Conservation (phyloP, 2,329 filamentous ascomycete genomes). For the Seiridium unicorne region DNA sequence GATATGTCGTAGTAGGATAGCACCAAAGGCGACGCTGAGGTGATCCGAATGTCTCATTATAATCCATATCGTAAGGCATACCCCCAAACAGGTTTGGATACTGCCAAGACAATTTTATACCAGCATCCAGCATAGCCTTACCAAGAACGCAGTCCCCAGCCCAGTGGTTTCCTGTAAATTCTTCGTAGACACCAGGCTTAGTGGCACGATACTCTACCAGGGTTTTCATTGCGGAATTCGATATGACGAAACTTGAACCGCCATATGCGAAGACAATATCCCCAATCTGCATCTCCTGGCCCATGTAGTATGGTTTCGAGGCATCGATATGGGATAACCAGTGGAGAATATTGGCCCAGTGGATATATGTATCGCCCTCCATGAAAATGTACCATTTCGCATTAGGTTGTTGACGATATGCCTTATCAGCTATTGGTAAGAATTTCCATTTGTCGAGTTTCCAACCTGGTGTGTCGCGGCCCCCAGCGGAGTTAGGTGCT, state of each 20-base stretch:
- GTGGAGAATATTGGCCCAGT: constrained; percentile 49
- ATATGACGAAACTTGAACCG: constrained; percentile 51
- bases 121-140: constrained; percentile 43
- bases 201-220: constrained; percentile 38
- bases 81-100: constrained; percentile 43
- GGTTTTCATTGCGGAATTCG: constrained; percentile 43
- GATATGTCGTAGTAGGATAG: constrained; percentile 46
- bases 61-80: constrained; percentile 38
- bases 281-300: constrained; percentile 50
- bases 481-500: constrained; percentile 26
- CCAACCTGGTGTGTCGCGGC: constrained; percentile 45
- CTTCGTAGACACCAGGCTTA: constrained; percentile 39
- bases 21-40: constrained; percentile 45
- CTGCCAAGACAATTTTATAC: constrained; percentile 40
- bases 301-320: constrained; percentile 47
- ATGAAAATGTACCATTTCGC: constrained; percentile 60
- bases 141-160: constrained; percentile 50
- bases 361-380: constrained; percentile 57
- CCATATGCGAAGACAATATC: constrained; percentile 52
- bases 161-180: constrained; percentile 43
- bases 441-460: constrained; percentile 59
- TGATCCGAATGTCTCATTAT: constrained; percentile 37
- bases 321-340: constrained; percentile 53
- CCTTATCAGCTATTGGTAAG: constrained; percentile 51
- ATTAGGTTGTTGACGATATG: constrained; percentile 35